Evolutionary conservation across 257 asterid species (phyloP), one percentile per base, ranked within the genome.

Genomic region (Jasminum sambac): DNA sequence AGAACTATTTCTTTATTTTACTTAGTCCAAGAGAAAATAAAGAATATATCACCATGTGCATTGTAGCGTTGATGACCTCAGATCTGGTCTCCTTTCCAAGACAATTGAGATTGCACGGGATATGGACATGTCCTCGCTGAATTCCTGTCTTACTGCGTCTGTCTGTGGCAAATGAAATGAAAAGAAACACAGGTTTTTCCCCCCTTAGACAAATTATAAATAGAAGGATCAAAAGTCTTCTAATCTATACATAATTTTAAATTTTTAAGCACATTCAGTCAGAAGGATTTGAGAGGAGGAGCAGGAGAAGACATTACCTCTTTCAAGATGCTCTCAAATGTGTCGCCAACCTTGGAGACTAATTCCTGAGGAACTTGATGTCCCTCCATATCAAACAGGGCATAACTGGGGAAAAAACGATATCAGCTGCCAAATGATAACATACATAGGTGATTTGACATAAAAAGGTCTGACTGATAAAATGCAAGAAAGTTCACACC

Each of bases 301-400:
- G 11, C 30, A 52, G 61, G 21, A 67, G 44, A 17, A 25, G 23
- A 72, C 17, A 76, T 4, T 86, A 64, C 98, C 96, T 95, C 97
- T 81, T 89, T 85, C 86, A 95, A 80, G 71, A 95, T 87, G 85
- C 79, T 69, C 82, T 95, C 97, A 74, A 95, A 95, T 80, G 89
- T 83, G 77, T 82, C 84, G 10, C 99, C 99, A 78, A 89, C 86
- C 81, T 85, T 84, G 16, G 96, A 21, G 76, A 95, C 99, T 63
- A 95, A 79, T 12, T 86, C 97, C 81, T 88, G 99, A 58, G 95
- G 87, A 81, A 95, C 96, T 87, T 95, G 93, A 73, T 87, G 85
- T 24, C 99, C 98, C n/a, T 95, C 97, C 83, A 77, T 85, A 77
- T 91, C 99, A 70, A 83, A 95, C 63, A 95, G 98, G 17, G 96